Conservation (phyloP, 108 stramenopile genomes). For the Nannochloropsis gaditana region DNA sequence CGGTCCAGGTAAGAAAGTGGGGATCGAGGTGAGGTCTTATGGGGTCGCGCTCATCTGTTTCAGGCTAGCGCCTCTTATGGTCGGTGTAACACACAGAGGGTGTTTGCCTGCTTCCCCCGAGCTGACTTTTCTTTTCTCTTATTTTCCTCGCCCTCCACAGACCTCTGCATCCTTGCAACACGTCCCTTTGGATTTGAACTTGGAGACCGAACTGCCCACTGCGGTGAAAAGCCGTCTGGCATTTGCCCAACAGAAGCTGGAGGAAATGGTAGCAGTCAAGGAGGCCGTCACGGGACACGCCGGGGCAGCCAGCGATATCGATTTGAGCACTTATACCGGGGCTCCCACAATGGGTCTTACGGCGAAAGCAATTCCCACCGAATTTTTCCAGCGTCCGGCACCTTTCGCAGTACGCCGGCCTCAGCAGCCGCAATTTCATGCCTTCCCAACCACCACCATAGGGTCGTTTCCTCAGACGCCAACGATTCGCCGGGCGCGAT, state of each 20-base stretch:
- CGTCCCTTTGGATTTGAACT: constrained; percentile 54
- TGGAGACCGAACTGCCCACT: constrained; percentile 46
- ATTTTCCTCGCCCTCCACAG: constrained; percentile 32
- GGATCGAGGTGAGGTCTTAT: neutral
- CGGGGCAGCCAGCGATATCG: neutral
- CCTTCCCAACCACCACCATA: constrained; percentile 67
- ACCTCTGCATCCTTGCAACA: constrained; percentile 56
- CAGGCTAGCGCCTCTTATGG: neutral
- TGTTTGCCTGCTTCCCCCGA: neutral
- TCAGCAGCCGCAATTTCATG: constrained; percentile 53
- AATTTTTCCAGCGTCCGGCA: constrained; percentile 48
- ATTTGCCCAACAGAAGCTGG: constrained; percentile 60
- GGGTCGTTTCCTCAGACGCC: constrained; percentile 64
- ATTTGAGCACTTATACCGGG: neutral
- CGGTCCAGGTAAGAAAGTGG: neutral
- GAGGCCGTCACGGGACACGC: constrained; percentile 22
- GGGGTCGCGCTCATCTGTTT: neutral
- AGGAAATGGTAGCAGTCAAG: constrained; percentile 50
- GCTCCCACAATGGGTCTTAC: constrained; percentile 23
- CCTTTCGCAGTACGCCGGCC: constrained; percentile 50
- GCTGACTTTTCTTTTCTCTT: neutral
- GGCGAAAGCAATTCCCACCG: neutral
- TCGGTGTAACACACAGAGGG: neutral
- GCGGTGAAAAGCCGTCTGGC: constrained; percentile 53
- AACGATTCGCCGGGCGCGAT: constrained; percentile 56